Conservation (phyloP, 2,329 filamentous ascomycete genomes). For the Claviceps paspali region DNA sequence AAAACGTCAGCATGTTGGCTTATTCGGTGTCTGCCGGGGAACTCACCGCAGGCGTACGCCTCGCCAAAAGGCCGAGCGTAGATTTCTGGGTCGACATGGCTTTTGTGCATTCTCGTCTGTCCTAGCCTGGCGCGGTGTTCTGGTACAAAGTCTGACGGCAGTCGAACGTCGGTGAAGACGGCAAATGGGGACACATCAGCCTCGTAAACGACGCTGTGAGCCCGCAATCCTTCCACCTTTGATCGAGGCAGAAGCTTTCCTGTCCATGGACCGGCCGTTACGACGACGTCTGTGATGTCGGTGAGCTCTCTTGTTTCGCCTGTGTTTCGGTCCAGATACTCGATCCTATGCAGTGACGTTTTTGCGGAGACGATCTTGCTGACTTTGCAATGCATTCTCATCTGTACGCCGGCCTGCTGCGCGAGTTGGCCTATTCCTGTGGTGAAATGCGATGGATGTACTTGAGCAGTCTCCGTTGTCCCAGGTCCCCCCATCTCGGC, state of each 20-base stretch:
- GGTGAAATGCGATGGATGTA: slow-evolving; percentile 86
- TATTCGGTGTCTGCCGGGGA: too few relatives aligned
- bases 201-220: slow-evolving; percentile 51
- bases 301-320: slow-evolving; percentile 20
- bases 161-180: slow-evolving; percentile 72
- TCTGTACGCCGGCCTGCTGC: slow-evolving; percentile 48
- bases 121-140: slow-evolving; percentile 30
- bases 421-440: slow-evolving; percentile 68
- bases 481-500: slow-evolving; percentile 62
- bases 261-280: slow-evolving; percentile 49
- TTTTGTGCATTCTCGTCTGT: slow-evolving; percentile 38
- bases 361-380: slow-evolving; percentile 45
- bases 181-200: slow-evolving; percentile 56
- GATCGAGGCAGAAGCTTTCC: slow-evolving; percentile 39
- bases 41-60: slow-evolving; percentile 75
- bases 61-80: slow-evolving; percentile 82
- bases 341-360: slow-evolving; percentile 44
- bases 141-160: slow-evolving; percentile 49
- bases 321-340: slow-evolving; percentile 36
- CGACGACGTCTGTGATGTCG: slow-evolving; percentile 37
- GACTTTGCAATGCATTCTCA: slow-evolving; percentile 52
- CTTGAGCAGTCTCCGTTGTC: slow-evolving; percentile 71
- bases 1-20: background rate
- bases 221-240: slow-evolving; percentile 42
- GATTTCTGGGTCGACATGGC: slow-evolving; percentile 72